phyloP scores from a whole-genome alignment of 306 rosid genomes.

The Rosa chinensis region DNA sequence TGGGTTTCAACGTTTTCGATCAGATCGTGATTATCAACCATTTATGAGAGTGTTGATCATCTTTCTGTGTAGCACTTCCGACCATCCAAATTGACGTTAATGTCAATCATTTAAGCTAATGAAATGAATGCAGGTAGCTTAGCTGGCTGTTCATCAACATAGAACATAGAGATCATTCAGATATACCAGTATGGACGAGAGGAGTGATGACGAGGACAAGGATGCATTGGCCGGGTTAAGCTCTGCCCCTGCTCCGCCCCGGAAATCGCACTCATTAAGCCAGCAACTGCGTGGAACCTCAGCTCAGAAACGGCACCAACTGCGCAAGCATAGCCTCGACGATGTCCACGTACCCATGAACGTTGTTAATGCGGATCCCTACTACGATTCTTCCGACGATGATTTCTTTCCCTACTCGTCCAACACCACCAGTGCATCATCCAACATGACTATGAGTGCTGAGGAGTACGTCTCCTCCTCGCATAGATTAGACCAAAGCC shows the following conservation, averaged over 20 bases:
- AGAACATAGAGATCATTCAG: background rate
- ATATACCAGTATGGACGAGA: slow-evolving; percentile 47
- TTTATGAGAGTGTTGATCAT: background rate
- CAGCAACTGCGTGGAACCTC: slow-evolving; percentile 65
- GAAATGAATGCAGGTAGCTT: background rate
- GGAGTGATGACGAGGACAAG: slow-evolving; percentile 66
- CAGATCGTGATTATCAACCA: background rate
- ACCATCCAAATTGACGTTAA: background rate
- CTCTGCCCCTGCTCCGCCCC: slow-evolving; percentile 56
- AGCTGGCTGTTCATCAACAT: background rate
- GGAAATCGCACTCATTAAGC: slow-evolving; percentile 84
- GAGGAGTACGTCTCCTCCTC: slow-evolving; percentile 37
- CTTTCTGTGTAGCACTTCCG: background rate
- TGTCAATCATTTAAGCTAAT: background rate
- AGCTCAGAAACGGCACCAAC: slow-evolving; percentile 46
- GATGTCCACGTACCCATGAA: slow-evolving; percentile 44
- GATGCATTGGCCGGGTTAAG: slow-evolving; percentile 57
- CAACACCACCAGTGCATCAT: slow-evolving; percentile 18
- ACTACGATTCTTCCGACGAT: slow-evolving; percentile 61
- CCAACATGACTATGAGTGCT: background rate
- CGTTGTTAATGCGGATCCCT: slow-evolving; percentile 13
- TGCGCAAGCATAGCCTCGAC: slow-evolving; percentile 89
- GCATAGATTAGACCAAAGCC: slow-evolving; percentile 37
- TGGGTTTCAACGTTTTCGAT: slow-evolving; percentile 10
- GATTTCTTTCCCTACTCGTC: slow-evolving; percentile 67